phyloP scores from a whole-genome alignment of 108 stramenopile species.

The Skeletonema grethae region DNA sequence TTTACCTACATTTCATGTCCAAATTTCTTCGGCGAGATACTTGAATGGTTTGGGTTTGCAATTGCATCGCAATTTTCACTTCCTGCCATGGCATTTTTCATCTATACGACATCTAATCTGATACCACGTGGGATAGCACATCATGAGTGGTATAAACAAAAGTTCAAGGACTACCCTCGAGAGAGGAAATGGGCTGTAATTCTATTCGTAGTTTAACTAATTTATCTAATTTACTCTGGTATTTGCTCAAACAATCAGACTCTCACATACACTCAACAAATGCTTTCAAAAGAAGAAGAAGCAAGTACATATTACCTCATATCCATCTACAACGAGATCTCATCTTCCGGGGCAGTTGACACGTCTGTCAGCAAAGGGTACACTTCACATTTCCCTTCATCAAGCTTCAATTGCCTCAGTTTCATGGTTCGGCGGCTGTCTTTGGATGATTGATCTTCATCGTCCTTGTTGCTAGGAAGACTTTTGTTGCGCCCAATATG shows the following conservation, averaged over 20 bases:
- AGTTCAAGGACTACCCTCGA: conserved; percentile 76
- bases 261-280: not conserved
- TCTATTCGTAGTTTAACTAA: conserved; percentile 64
- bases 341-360: not conserved
- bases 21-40: conserved; percentile 85
- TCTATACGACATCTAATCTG: conserved; percentile 80
- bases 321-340: not conserved
- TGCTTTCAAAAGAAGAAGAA: not conserved
- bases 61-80: conserved; percentile 55
- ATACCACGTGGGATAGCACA: conserved; percentile 83
- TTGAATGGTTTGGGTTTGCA: conserved; percentile 89
- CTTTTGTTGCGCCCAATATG: not conserved
- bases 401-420: not conserved
- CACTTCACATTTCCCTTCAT: conserved; percentile 6
- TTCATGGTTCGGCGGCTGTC: not conserved
- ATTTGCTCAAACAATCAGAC: conserved; percentile 1
- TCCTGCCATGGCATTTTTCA: conserved; percentile 59
- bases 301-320: not conserved
- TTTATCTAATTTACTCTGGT: not conserved
- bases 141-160: conserved; percentile 84
- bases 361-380: conserved; percentile 23
- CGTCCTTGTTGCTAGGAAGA: not conserved
- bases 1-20: conserved; percentile 79
- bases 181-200: conserved; percentile 77
- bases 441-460: not conserved